Conservation (phyloP, 306 rosid species). For the Chamaecrista fasciculata region DNA sequence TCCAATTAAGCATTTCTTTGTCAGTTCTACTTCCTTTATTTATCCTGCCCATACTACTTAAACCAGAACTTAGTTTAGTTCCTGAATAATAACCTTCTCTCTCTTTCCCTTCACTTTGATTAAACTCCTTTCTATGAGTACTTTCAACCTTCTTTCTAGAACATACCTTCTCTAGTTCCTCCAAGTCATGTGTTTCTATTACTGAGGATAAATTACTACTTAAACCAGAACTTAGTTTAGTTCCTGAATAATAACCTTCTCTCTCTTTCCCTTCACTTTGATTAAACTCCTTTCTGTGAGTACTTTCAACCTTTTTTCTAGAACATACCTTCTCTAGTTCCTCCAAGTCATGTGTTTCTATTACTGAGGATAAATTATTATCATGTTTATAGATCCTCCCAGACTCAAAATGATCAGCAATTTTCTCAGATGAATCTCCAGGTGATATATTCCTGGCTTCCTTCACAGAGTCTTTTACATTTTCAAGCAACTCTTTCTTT, state of each 20-base stretch:
- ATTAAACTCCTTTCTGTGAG: constrained; percentile 39
- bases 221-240: constrained; percentile 39
- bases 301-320: constrained; percentile 46
- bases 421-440: constrained; percentile 41
- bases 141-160: constrained; percentile 55
- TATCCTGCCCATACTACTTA: constrained; percentile 28
- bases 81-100: constrained; percentile 34
- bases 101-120: constrained; percentile 41
- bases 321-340: constrained; percentile 49
- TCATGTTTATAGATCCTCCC: constrained; percentile 26
- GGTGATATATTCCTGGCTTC: constrained; percentile 31
- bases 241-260: constrained; percentile 31
- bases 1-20: constrained; percentile 23
- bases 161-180: constrained; percentile 42
- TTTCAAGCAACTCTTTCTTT: constrained; percentile 50
- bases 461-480: constrained; percentile 37
- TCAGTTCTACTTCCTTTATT: constrained; percentile 30
- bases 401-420: constrained; percentile 40
- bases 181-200: constrained; percentile 35
- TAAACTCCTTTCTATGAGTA: constrained; percentile 37
- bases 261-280: constrained; percentile 43
- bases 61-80: constrained; percentile 37
- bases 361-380: constrained; percentile 35
- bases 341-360: constrained; percentile 36
- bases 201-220: constrained; percentile 35